A percentile compares a stretch with the other conserved stretches of the same genome.
phyloP scores from a whole-genome alignment of 169 alveolate species.

The Eimeria maxima region DNA sequence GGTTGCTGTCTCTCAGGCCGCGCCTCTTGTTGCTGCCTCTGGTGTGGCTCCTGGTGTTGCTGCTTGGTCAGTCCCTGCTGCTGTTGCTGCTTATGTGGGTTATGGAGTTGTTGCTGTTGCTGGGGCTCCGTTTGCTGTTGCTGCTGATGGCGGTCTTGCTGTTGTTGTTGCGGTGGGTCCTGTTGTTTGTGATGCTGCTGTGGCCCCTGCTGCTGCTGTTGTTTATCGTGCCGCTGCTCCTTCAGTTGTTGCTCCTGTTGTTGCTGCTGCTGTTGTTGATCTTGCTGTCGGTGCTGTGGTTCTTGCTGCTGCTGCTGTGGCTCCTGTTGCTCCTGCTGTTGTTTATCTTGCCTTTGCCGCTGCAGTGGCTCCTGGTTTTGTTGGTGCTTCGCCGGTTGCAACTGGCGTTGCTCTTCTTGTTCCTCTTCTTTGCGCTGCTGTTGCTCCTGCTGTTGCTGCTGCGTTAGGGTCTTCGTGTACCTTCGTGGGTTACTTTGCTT shows the following conservation, averaged over 20 bases:
- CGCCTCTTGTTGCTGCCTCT: no score
- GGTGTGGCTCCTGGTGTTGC: background rate
- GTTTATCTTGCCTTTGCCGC: background rate
- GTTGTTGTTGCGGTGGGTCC: background rate
- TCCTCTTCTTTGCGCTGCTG: background rate
- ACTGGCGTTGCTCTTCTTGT: background rate
- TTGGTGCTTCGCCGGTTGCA: background rate
- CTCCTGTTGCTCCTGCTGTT: background rate
- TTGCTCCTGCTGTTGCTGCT: constrained; percentile 37
- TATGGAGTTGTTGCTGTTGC: background rate
- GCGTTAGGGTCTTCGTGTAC: background rate
- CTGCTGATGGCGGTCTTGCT: background rate
- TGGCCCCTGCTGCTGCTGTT: background rate
- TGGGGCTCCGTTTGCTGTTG: background rate
- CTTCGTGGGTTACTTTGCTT: background rate
- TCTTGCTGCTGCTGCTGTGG: background rate
- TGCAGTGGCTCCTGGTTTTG: background rate
- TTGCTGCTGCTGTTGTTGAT: background rate
- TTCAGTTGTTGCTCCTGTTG: background rate
- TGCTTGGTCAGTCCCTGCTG: background rate
- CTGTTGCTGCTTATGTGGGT: background rate
- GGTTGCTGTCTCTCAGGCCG: no score
- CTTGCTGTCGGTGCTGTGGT: background rate
- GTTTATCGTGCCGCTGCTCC: background rate
- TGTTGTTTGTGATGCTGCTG: constrained; percentile 6